Evolutionary conservation across 2,329 filamentous ascomycete genomes (phyloP), one percentile per base, ranked within the genome.

Genomic region (Xylaria sp.): DNA sequence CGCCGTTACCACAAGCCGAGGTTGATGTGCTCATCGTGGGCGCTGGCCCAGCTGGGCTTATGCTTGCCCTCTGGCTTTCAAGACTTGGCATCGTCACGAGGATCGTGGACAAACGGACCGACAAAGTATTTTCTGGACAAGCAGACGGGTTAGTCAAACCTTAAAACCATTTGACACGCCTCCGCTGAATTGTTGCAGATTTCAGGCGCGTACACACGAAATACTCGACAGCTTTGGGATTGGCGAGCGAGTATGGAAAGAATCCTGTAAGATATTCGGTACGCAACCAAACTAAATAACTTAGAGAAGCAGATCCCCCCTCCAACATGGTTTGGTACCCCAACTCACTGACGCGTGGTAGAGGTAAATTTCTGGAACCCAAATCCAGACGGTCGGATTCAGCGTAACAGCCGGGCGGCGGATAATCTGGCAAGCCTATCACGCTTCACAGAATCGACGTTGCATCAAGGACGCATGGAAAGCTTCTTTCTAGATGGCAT

Each of bases 141-240:
- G 83, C 84, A 44, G 82, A 86, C 67, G 82, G 84, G 9, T 78
- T 81, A 9, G 67, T 68, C 13, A 44, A 62, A 13, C 28, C 31
- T 15, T 13, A 3, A 13, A 50, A 48, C 54, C 37, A 6, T 34
- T n/a, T 7, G 1, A 55, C 39, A 25, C 3, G 3, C 6, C 41
- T 44, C 3, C 9, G 28, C 70, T 71, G 1, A 66, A 51, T 1
- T 34, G 18, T 13, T 54, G 8, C 20, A 78, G 76, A 5, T 78
- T 91, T 2, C 89, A 92, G 79, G 88, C 86, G 71, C 88, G 90
- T 1, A 92, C 89, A 0, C 82, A 92, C 1, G 90, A 94, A 78
- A 91, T 93, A n/a, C 88, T 93, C 65, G 90, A 94, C 73, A 89
- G 87, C 59, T 91, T 94, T 73, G 91, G 88, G 0, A 87, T 94